phyloP scores from a whole-genome alignment of 2,329 filamentous ascomycete genomes.

The Xylariaceae sp. region DNA sequence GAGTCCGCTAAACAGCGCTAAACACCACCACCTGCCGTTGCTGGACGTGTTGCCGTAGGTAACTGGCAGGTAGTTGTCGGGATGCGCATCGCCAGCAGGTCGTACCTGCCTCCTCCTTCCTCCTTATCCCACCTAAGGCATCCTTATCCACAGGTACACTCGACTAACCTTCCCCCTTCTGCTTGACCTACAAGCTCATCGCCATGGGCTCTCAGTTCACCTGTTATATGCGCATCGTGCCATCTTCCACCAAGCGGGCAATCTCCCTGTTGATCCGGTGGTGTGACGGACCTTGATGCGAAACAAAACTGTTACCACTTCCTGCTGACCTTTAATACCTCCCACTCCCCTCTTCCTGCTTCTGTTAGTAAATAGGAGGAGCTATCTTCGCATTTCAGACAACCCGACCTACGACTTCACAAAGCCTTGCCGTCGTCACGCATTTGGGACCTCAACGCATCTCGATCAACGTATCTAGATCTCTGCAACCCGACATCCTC shows the following conservation, averaged over 20 bases:
- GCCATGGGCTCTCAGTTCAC: background rate
- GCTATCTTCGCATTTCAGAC: background rate
- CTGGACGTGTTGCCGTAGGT: background rate
- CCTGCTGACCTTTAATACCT: background rate
- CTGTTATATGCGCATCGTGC: background rate
- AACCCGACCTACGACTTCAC: too few species aligned
- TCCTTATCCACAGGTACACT: background rate
- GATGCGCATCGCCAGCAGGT: background rate
- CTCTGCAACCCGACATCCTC: conserved; percentile 46
- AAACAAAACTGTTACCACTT: background rate
- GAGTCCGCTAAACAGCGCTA: background rate
- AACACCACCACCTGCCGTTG: background rate
- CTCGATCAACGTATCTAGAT: conserved; percentile 34
- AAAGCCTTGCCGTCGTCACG: background rate
- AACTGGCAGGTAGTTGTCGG: background rate
- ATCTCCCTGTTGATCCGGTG: background rate
- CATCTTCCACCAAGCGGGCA: background rate
- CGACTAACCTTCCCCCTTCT: background rate
- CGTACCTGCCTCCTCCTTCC: background rate
- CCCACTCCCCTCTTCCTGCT: background rate
- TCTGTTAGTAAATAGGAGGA: background rate
- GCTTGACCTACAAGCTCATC: background rate
- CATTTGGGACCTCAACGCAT: background rate
- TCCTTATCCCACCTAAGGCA: background rate
- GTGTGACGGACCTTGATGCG: background rate